These are phyloP conservation scores for Daldinia concentrica DNA, from an alignment of 495 filamentous ascomycete genomes.

Conservation along the genomic window DNA sequence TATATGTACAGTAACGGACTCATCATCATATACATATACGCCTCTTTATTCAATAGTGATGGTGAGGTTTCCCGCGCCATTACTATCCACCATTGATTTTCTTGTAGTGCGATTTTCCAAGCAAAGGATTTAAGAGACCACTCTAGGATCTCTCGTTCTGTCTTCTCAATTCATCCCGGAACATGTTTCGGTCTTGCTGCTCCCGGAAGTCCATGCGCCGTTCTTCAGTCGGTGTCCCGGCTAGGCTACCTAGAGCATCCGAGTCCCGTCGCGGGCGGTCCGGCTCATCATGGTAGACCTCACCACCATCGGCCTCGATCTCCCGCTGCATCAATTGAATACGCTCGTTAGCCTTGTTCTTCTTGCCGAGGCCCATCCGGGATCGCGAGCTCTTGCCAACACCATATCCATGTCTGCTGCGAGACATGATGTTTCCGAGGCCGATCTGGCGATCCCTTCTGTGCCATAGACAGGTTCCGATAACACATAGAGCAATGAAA, in stretches of 20 bases:
- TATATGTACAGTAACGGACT: constrained; percentile 12
- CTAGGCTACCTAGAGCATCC: constrained; percentile 52
- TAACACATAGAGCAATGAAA: constrained; percentile 45
- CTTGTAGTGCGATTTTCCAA: background rate
- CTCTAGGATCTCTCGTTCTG: constrained; percentile 43
- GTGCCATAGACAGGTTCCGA: constrained; percentile 52
- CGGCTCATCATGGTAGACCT: constrained; percentile 45
- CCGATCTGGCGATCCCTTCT: constrained; percentile 48
- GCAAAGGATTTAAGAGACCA: background rate
- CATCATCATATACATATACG: constrained; percentile 17
- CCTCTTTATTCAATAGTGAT: background rate
- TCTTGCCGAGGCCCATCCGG: constrained; percentile 40
- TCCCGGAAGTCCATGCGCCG: constrained; percentile 46
- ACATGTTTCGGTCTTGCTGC: constrained; percentile 41
- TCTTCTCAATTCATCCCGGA: constrained; percentile 50
- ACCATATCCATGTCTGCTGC: constrained; percentile 48
- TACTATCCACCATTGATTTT: background rate
- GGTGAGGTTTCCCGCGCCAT: background rate
- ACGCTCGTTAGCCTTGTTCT: constrained; percentile 43
- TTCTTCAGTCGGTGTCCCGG: constrained; percentile 49
- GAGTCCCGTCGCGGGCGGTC: constrained; percentile 48
- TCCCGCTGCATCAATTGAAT: constrained; percentile 54
- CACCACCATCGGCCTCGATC: constrained; percentile 34
- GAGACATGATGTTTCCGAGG: constrained; percentile 54
- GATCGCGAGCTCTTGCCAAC: constrained; percentile 47